Conservation (phyloP, 2,329 filamentous ascomycete genomes). For the Epichloe glyceriae region DNA sequence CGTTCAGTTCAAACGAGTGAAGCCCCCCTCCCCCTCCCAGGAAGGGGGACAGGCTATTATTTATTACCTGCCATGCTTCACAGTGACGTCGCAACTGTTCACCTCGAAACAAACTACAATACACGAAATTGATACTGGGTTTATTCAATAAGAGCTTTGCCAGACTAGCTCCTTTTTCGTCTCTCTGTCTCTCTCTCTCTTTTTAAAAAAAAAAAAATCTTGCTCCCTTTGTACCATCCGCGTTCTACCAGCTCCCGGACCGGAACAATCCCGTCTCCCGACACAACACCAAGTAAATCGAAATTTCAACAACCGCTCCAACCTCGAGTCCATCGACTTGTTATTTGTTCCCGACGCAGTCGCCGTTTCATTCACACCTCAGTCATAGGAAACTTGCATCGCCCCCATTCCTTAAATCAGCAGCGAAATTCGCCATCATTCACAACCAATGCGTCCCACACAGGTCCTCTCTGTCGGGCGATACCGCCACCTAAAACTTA, state of each 20-base stretch:
- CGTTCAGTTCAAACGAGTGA: background rate
- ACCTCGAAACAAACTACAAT: no score
- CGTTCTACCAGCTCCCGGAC: slow-evolving; percentile 3
- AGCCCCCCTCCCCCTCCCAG: background rate
- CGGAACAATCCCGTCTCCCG: slow-evolving; percentile 19
- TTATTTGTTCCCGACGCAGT: no score
- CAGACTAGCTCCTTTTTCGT: no score
- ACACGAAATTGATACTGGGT: no score
- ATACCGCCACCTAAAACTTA: slow-evolving; percentile 66
- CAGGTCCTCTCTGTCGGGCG: slow-evolving; percentile 51
- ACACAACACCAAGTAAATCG: background rate
- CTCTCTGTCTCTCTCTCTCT: no score
- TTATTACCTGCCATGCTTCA: no score
- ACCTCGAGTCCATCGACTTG: background rate
- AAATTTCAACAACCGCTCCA: slow-evolving; percentile 9
- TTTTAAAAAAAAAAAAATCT: no score
- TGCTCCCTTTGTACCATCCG: no score
- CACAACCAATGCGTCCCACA: slow-evolving; percentile 48
- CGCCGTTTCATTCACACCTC: no score
- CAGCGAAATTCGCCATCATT: background rate
- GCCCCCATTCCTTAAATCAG: background rate
- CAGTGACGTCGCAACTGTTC: background rate
- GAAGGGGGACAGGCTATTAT: no score
- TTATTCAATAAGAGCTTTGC: no score
- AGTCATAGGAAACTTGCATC: background rate